Evolutionary conservation across 257 asterid genomes (phyloP).

Genomic region (Forsythia suspensa): DNA sequence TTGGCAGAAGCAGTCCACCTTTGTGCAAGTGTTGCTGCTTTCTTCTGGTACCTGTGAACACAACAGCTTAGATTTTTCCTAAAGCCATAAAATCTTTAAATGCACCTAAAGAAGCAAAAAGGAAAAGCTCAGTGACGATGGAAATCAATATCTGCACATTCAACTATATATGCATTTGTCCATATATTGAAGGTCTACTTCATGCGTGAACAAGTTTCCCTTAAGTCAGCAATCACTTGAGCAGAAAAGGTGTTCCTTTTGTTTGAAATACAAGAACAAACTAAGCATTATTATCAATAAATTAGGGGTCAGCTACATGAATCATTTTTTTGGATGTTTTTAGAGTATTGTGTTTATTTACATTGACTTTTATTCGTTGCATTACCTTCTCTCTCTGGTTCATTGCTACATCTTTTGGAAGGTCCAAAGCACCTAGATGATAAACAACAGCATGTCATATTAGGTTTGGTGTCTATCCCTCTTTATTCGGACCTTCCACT

Average conservation of each 20-base stretch:
- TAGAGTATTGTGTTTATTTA: not conserved
- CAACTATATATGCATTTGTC: not conserved
- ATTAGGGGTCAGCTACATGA: not conserved
- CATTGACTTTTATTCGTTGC: not conserved
- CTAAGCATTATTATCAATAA: not conserved
- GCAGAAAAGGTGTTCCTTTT: not conserved
- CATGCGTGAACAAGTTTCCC: not conserved
- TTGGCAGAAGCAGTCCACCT: constrained; percentile 45
- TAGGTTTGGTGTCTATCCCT: too few relatives aligned
- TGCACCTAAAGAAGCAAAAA: not conserved
- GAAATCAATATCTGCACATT: not conserved
- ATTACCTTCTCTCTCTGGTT: not conserved
- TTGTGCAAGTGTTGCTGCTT: constrained; percentile 49
- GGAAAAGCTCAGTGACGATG: not conserved
- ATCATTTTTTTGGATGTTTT: not conserved
- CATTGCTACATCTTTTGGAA: not conserved
- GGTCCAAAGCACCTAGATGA: too few relatives aligned
- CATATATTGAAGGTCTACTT: constrained; percentile 1
- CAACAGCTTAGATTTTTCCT: constrained; percentile 2
- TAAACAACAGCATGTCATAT: too few relatives aligned
- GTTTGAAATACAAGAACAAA: not conserved
- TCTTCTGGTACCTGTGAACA: constrained; percentile 49
- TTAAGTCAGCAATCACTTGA: not conserved
- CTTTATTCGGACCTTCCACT: too few relatives aligned
- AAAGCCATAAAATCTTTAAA: constrained; percentile 8